Conservation (phyloP, 2,329 filamentous ascomycete species). For the Aspergillus cejpii region DNA sequence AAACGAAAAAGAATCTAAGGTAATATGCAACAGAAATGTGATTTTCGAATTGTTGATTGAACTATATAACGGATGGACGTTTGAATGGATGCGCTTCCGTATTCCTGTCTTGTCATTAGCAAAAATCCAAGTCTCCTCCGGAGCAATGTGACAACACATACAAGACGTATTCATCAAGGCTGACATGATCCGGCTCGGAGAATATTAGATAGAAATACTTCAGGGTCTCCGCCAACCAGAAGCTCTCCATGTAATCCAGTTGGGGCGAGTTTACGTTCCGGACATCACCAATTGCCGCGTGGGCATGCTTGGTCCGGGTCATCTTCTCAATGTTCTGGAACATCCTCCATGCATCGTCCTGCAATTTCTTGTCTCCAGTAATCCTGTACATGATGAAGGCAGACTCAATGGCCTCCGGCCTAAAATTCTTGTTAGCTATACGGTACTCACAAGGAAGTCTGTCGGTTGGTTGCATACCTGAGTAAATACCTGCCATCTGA, state of each 20-base stretch:
- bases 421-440: constrained; percentile 12
- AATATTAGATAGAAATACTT: constrained; percentile 45
- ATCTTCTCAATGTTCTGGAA: constrained; percentile 43
- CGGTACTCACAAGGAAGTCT: not conserved
- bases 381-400: constrained; percentile 56
- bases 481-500: constrained; percentile 27
- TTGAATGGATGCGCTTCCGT: constrained; percentile 40
- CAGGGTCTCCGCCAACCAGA: constrained; percentile 43
- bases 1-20: no score
- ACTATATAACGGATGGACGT: constrained; percentile 11
- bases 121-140: not conserved
- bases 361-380: constrained; percentile 47
- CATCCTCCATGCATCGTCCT: constrained; percentile 47
- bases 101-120: constrained; percentile 22
- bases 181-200: constrained; percentile 36
- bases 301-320: constrained; percentile 39
- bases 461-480: constrained; percentile 17
- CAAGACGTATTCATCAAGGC: constrained; percentile 42
- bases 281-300: constrained; percentile 42
- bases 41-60: not conserved
- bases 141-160: constrained; percentile 19
- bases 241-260: constrained; percentile 41
- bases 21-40: not conserved
- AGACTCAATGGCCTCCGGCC: constrained; percentile 55
- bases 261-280: constrained; percentile 24